Percentiles rank a stretch among this genome's conserved stretches.
Conservation (phyloP, 345 rosid species). For the Eucalyptus cladocalyx region DNA sequence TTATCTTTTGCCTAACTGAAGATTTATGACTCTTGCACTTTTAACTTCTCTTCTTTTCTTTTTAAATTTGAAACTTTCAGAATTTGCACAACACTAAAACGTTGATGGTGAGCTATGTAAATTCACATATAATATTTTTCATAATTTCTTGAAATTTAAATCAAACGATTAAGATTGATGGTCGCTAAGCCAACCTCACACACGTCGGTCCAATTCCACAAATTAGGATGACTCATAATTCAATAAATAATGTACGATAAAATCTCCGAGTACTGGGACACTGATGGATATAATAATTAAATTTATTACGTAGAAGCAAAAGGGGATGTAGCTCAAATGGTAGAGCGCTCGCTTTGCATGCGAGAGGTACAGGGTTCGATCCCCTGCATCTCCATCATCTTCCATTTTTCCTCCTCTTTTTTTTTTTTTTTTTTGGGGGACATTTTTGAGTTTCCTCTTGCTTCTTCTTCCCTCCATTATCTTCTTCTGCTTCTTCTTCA, state of each 20-base stretch:
- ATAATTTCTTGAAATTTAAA: neutral
- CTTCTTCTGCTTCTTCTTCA: neutral
- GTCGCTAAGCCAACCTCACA: neutral
- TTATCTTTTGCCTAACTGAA: neutral
- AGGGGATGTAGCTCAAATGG: slow-evolving; percentile 64
- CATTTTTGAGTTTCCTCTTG: neutral
- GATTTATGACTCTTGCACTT: neutral
- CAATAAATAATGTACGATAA: neutral
- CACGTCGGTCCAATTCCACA: neutral
- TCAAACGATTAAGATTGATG: neutral
- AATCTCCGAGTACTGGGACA: neutral
- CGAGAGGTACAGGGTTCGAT: slow-evolving; percentile 48
- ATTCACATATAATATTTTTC: neutral
- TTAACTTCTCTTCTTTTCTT: neutral
- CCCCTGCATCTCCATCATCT: slow-evolving; percentile 8
- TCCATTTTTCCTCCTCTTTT: neutral
- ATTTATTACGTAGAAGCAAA: accelerated
- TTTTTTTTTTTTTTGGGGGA: neutral
- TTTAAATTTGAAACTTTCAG: neutral
- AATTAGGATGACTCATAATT: neutral
- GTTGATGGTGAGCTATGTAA: neutral
- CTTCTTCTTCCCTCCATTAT: neutral
- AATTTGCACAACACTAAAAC: neutral
- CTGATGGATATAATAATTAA: accelerated
- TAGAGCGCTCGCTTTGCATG: slow-evolving; percentile 56